These are phyloP conservation scores for Apostasia shenzhenica DNA, from an alignment of 106 monocot genomes.

Conservation along the genomic window DNA sequence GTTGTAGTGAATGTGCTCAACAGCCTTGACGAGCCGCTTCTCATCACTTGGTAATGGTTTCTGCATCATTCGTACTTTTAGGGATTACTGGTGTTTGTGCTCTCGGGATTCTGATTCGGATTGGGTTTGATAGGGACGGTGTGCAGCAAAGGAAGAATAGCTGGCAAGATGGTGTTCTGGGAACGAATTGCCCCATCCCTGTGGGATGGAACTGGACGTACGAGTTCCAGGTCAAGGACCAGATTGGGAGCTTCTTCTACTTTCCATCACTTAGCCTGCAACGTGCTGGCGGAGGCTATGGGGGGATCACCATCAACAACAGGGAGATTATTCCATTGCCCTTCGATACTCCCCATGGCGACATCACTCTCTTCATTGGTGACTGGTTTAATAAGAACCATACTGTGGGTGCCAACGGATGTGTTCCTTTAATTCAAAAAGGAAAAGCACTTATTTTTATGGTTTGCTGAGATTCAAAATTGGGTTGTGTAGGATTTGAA, in stretches of 20 bases:
- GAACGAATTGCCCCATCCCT: constrained; percentile 91
- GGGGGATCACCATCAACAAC: constrained; percentile 80
- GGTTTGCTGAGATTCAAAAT: not conserved
- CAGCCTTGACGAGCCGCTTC: constrained; percentile 68
- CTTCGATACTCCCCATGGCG: constrained; percentile 63
- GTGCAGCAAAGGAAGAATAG: constrained; percentile 78
- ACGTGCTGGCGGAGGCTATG: constrained; percentile 77
- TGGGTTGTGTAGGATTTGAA: constrained; percentile 31
- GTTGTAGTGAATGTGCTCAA: constrained; percentile 87
- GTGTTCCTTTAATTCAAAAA: not conserved
- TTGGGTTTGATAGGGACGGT: constrained; percentile 44
- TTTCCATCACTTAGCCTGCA: constrained; percentile 71
- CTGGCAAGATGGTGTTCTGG: constrained; percentile 93
- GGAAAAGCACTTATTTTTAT: not conserved
- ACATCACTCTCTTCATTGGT: constrained; percentile 77
- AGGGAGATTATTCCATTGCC: constrained; percentile 64
- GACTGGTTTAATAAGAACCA: constrained; percentile 90
- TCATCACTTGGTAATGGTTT: constrained; percentile 60
- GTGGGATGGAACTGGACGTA: constrained; percentile 97
- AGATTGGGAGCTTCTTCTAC: constrained; percentile 94
- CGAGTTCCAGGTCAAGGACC: constrained; percentile 95
- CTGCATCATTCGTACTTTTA: not conserved
- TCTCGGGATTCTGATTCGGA: not conserved
- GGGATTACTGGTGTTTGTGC: not conserved
- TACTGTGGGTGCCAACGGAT: constrained; percentile 24